Conservation (phyloP, 495 filamentous ascomycete species). For the Podospora comata region DNA sequence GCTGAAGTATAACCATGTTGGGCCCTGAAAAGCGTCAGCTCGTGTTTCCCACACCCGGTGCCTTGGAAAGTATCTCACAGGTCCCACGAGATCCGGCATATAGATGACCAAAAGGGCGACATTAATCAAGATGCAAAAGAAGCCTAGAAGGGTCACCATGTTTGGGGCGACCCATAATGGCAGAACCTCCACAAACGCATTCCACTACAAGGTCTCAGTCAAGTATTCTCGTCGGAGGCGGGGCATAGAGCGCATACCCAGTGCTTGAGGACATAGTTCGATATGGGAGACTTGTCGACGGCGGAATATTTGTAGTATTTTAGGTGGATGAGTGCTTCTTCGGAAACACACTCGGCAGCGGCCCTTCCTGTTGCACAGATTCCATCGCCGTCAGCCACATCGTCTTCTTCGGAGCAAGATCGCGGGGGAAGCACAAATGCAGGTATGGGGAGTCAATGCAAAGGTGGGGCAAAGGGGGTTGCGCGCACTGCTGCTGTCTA, state of each 20-base stretch:
- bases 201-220: slow-evolving; percentile 65
- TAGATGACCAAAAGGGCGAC: slow-evolving; percentile 73
- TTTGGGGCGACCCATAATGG: slow-evolving; percentile 97
- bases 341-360: slow-evolving; percentile 55
- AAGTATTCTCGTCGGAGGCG: not conserved
- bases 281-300: slow-evolving; percentile 95
- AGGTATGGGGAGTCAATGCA: slow-evolving; percentile 9
- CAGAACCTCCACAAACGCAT: slow-evolving; percentile 87
- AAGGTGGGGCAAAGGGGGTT: slow-evolving; percentile 19
- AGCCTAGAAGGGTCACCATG: slow-evolving; percentile 93
- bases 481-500: slow-evolving; percentile 42
- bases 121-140: slow-evolving; percentile 88
- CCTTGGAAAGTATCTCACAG: slow-evolving; percentile 52
- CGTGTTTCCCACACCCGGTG: not conserved
- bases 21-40: slow-evolving; percentile 52
- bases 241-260: slow-evolving; percentile 63
- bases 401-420: not conserved
- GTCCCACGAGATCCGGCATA: slow-evolving; percentile 90
- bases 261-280: slow-evolving; percentile 86
- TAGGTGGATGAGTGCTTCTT: slow-evolving; percentile 69
- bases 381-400: slow-evolving; percentile 9
- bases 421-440: slow-evolving; percentile 1
- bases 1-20: slow-evolving; percentile 89
- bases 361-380: slow-evolving; percentile 41
- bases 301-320: slow-evolving; percentile 95